A percentile compares a stretch with the other conserved stretches of the same genome.
Conservation (phyloP, 140 eudicot genomes). For the Erigeron philadelphicus region DNA sequence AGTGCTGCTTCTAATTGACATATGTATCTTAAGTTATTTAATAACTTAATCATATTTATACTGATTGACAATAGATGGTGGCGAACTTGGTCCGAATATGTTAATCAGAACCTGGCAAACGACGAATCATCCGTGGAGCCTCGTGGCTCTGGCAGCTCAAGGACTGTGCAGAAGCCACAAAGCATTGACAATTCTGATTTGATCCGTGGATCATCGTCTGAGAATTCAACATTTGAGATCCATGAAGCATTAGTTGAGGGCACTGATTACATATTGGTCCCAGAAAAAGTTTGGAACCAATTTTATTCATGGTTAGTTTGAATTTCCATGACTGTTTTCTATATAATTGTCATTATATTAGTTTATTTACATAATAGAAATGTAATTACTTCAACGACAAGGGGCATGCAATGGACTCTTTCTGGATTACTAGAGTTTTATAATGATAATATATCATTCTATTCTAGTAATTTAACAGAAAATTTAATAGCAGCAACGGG, state of each 20-base stretch:
- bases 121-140: slow-evolving; percentile 28
- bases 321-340: slow-evolving; percentile 17
- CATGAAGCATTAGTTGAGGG: slow-evolving; percentile 83
- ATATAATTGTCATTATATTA: slow-evolving; percentile 4
- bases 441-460: too few species aligned
- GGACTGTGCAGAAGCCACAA: slow-evolving; percentile 54
- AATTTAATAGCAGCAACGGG: too few species aligned
- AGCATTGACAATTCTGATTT: slow-evolving; percentile 72
- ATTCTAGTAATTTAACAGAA: too few species aligned
- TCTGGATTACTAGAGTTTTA: slow-evolving; percentile 1
- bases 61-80: slow-evolving; percentile 62
- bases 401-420: background rate
- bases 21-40: background rate
- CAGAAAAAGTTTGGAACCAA: slow-evolving; percentile 78
- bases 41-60: background rate
- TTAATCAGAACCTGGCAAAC: slow-evolving; percentile 46
- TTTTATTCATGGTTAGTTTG: slow-evolving; percentile 62
- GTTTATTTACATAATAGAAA: background rate
- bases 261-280: slow-evolving; percentile 76
- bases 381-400: background rate
- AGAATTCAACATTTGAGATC: slow-evolving; percentile 50
- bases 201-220: slow-evolving; percentile 44
- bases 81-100: slow-evolving; percentile 78
- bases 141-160: slow-evolving; percentile 28
- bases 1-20: background rate